Base-by-base conservation (phyloP, 352 stramenopile species). In the Phytophthora podocarpi region DNA sequence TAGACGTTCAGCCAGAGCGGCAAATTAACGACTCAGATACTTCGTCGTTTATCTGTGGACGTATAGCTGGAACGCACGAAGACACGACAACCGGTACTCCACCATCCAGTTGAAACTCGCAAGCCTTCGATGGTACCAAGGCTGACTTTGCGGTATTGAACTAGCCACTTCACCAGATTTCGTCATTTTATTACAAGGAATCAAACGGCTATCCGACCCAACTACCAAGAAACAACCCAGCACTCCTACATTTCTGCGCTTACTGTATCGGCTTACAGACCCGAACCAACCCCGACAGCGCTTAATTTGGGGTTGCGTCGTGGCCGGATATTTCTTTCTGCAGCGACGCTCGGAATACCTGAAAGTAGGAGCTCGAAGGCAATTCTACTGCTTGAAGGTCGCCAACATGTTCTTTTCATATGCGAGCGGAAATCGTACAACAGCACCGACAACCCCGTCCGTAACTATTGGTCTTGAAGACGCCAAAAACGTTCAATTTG, bases 301-400 rank as follows among this genome's bases (percentile, higher is more conserved):
- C 12, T 35, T 67, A 18, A 2, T 59, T 11, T 72, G 64, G 64
- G 56, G 32, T 13, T 27, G 51, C 49, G 34, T 66, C 7, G 16
- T 67, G 1, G 11, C 67, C 20, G 63, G n/a, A 13, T 71, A 24
- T 34, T 72, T 67, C 43, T 72, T 67, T 30, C 35, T 67, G 0
- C 8, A 64, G 1, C 27, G 56, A 1, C 11, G 40, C 0, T 53
- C 56, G 3, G 63, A 72, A 47, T 66, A 58, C 21, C 40, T 72
- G 3, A 16, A 26, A 26, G 31, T 46, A 13, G 31, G 15, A 2
- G 6, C 7, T 11, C 24, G 32, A 18, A 18, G 40, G 4, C 12
- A 34, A 12, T 37, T 41, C 8, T 72, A 56, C 32, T 67, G 52
- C 27, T n/a, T 70, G 0, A 51, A 52, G 15, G 21, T 28, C 1